A percentile compares a stretch with the other conserved stretches of the same genome.
Evolutionary conservation across 2,329 filamentous ascomycete genomes (phyloP).

Genomic region (Hymenoscyphus fraxineus): DNA sequence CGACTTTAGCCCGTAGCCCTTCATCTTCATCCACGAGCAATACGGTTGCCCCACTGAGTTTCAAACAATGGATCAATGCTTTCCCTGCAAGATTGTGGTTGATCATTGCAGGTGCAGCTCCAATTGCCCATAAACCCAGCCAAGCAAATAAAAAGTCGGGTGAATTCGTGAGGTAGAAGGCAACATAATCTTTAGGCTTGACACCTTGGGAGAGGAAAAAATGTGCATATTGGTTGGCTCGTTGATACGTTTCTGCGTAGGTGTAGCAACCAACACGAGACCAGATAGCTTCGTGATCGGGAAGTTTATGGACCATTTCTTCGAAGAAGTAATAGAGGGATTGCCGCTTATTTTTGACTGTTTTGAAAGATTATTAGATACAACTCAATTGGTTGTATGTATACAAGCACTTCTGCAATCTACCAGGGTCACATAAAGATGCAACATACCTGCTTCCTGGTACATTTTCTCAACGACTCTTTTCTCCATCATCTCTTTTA

Average conservation of each 20-base stretch:
- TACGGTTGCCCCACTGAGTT: slow-evolving; percentile 52
- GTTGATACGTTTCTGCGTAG: slow-evolving; percentile 52
- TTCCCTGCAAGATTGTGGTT: slow-evolving; percentile 65
- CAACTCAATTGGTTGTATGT: slow-evolving; percentile 3
- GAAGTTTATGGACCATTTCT: slow-evolving; percentile 48
- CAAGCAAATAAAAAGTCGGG: slow-evolving; percentile 64
- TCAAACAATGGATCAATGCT: slow-evolving; percentile 62
- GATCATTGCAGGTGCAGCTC: slow-evolving; percentile 66
- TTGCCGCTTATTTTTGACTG: slow-evolving; percentile 48
- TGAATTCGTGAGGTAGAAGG: slow-evolving; percentile 64
- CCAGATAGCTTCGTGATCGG: slow-evolving; percentile 61
- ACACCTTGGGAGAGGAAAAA: slow-evolving; percentile 59
- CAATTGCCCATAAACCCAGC: slow-evolving; percentile 62
- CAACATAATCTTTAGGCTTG: slow-evolving; percentile 56
- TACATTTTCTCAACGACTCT: slow-evolving; percentile 43
- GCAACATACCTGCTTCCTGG: slow-evolving; percentile 44
- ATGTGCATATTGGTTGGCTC: slow-evolving; percentile 57
- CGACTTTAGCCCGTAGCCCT: slow-evolving; percentile 53
- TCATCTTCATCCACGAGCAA: slow-evolving; percentile 56
- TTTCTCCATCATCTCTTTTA: slow-evolving; percentile 44
- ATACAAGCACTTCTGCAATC: background rate
- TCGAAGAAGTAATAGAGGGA: slow-evolving; percentile 67
- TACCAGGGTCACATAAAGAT: slow-evolving; percentile 7
- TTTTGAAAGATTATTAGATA: background rate
- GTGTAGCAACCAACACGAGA: slow-evolving; percentile 58